A percentile compares a stretch with the other conserved stretches of the same genome.
Conservation (phyloP, 495 filamentous ascomycete species). For the Daldinia grandis region DNA sequence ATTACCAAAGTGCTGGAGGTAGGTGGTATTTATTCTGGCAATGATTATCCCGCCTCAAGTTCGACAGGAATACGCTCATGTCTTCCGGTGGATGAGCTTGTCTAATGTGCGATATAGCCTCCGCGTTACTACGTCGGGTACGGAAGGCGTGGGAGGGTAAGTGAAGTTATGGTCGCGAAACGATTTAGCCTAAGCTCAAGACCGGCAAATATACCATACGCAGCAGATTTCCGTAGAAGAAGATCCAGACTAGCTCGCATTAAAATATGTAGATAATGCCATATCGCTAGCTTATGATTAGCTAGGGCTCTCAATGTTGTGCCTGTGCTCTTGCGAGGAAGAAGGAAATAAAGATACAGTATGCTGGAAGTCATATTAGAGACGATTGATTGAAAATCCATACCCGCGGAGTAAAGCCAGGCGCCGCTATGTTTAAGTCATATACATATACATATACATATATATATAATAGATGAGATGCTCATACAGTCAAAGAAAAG, state of each 20-base stretch:
- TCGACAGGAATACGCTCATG: neutral
- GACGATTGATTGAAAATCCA: too few species aligned
- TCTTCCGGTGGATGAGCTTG: constrained; percentile 13
- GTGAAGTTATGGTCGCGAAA: constrained; percentile 3
- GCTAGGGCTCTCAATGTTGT: neutral
- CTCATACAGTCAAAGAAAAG: neutral
- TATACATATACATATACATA: too few species aligned
- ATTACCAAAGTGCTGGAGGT: constrained; percentile 12
- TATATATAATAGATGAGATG: too few species aligned
- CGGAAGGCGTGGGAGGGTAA: neutral
- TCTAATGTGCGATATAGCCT: constrained; percentile 1
- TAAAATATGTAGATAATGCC: neutral
- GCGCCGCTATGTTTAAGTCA: too few species aligned
- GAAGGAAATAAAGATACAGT: neutral
- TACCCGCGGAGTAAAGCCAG: too few species aligned
- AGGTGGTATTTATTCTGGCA: constrained; percentile 23
- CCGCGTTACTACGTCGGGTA: constrained; percentile 17
- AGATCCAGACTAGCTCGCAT: neutral
- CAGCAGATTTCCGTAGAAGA: neutral
- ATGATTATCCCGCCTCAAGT: neutral
- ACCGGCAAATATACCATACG: constrained; percentile 11
- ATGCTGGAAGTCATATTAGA: too few species aligned
- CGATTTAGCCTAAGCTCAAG: constrained; percentile 34
- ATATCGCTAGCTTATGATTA: neutral
- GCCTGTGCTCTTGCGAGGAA: neutral